These are phyloP conservation scores for Yarrowia sp. DNA, from an alignment of 805 yeast species.

Conservation along the genomic window DNA sequence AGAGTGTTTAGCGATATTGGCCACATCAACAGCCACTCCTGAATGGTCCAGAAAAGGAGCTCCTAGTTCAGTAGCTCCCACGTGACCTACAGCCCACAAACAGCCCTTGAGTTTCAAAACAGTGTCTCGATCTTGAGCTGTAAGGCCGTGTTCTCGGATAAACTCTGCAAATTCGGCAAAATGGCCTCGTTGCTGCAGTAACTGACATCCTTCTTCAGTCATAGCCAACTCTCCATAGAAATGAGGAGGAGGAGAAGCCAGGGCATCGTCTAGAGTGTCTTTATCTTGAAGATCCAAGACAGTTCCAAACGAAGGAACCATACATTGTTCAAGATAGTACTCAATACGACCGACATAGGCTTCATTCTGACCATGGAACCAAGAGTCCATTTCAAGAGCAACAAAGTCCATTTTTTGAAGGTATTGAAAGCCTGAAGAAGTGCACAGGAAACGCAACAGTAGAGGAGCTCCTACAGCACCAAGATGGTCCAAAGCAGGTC, in stretches of 20 bases:
- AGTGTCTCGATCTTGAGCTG: slow-evolving; percentile 40
- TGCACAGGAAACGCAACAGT: slow-evolving; percentile 60
- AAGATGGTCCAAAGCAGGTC: slow-evolving; percentile 58
- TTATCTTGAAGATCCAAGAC: slow-evolving; percentile 1
- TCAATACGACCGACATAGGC: slow-evolving; percentile 39
- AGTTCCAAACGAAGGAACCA: not conserved
- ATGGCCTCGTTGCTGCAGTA: slow-evolving; percentile 52
- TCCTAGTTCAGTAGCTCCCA: slow-evolving; percentile 72
- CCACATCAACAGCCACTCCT: slow-evolving; percentile 50
- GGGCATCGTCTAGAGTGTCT: not conserved
- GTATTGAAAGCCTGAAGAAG: slow-evolving; percentile 67
- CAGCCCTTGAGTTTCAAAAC: slow-evolving; percentile 61
- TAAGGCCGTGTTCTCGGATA: slow-evolving; percentile 34
- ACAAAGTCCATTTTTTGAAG: slow-evolving; percentile 59
- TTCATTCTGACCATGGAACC: slow-evolving; percentile 51
- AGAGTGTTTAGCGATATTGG: slow-evolving; percentile 49
- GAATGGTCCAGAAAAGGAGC: slow-evolving; percentile 54
- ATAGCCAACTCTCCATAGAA: slow-evolving; percentile 78
- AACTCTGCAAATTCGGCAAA: slow-evolving; percentile 38
- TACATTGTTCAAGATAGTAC: slow-evolving; percentile 35
- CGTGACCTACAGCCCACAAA: slow-evolving; percentile 83
- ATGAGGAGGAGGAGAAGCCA: slow-evolving; percentile 22
- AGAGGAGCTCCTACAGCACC: slow-evolving; percentile 55
- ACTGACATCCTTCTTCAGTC: slow-evolving; percentile 73
- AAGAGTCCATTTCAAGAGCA: slow-evolving; percentile 61